A percentile compares a stretch with the other conserved stretches of the same genome.
Conservation (phyloP, 2,329 filamentous ascomycete species). For the Talaromyces islandicus region DNA sequence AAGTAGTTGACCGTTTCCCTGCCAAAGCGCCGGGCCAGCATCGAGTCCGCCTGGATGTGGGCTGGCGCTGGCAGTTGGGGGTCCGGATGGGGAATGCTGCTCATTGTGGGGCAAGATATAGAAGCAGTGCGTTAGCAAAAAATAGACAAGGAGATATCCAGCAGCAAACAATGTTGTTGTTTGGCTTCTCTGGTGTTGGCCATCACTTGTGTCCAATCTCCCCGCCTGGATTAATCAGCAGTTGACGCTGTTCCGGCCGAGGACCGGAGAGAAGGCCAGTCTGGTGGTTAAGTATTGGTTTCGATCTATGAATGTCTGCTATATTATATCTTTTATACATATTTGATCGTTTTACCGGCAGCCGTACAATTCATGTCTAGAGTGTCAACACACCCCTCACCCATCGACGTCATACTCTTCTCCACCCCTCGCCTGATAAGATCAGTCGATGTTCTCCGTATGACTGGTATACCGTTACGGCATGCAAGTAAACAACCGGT, state of each 20-base stretch:
- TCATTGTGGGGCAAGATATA: not conserved
- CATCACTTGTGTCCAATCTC: not conserved
- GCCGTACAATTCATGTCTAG: not conserved
- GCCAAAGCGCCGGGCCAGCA: slow-evolving; percentile 44
- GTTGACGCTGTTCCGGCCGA: not conserved
- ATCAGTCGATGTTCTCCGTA: not conserved
- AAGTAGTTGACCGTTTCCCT: slow-evolving; percentile 48
- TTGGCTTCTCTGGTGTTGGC: not conserved
- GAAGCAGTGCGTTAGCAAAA: no score
- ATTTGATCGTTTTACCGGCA: not conserved
- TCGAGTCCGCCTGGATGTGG: slow-evolving; percentile 54
- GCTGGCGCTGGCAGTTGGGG: slow-evolving; percentile 51
- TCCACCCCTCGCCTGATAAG: not conserved
- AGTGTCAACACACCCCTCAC: not conserved
- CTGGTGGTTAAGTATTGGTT: not conserved
- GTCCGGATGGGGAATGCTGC: not conserved
- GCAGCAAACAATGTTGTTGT: not conserved
- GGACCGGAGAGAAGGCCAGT: not conserved
- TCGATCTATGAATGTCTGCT: not conserved
- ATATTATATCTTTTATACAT: not conserved
- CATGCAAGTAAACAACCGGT: no score
- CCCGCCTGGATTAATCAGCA: slow-evolving; percentile 4
- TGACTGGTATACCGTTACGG: no score
- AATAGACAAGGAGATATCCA: not conserved
- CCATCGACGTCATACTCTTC: not conserved